Evolutionary conservation across 2,329 filamentous ascomycete genomes (phyloP).

Genomic region (Stachybotrys chartarum): DNA sequence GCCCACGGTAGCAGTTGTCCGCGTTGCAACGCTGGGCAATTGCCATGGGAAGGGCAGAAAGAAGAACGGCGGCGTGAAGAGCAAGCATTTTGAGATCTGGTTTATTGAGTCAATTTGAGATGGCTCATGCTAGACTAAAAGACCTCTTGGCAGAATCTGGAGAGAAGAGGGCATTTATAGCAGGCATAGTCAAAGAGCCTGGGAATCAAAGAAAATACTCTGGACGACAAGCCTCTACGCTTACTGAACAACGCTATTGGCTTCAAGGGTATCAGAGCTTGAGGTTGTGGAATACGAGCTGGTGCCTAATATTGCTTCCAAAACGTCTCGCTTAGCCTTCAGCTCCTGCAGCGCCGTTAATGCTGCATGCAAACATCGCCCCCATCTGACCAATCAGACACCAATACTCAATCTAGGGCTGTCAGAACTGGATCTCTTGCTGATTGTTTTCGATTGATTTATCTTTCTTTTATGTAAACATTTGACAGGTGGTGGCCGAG

Average conservation of each 20-base stretch:
- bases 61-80: neutral
- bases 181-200: neutral
- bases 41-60: neutral
- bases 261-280: neutral
- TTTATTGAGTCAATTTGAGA: neutral
- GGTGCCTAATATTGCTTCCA: neutral
- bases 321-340: neutral
- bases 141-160: neutral
- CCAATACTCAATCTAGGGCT: no score
- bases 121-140: neutral
- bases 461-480: no score
- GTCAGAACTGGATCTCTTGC: no score
- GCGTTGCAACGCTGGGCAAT: neutral
- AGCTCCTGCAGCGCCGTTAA: neutral
- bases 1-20: slow-evolving; percentile 1
- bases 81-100: neutral
- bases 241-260: neutral
- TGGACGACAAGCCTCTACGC: neutral
- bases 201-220: neutral
- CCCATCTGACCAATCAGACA: neutral
- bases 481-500: no score
- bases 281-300: neutral
- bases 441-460: no score
- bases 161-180: neutral
- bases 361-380: neutral